Evolutionary conservation across 75 land plant species (phyloP).

Genomic region (Pseudotsuga menziesii): DNA sequence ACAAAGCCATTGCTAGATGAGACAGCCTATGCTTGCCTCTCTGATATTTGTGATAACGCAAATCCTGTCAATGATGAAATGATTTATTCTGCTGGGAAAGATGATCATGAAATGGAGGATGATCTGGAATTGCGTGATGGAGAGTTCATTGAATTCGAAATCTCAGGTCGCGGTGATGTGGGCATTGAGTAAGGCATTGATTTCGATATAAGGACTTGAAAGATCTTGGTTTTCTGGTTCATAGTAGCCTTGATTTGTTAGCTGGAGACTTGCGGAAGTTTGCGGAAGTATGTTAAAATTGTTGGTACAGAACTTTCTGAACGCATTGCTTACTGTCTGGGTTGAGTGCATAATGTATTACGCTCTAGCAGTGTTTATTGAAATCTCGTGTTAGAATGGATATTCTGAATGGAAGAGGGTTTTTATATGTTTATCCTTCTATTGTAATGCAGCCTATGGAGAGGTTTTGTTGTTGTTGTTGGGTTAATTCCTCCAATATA

Average conservation of each 20-base stretch:
- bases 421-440: no score
- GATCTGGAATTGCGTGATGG: no score
- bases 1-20: no score
- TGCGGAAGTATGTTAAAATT: conserved; percentile 6
- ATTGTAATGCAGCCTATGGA: background rate
- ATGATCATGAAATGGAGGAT: no score
- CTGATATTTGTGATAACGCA: no score
- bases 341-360: background rate
- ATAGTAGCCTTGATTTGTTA: background rate
- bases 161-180: no score
- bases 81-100: no score
- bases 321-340: conserved; percentile 1
- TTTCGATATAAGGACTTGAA: conserved; percentile 6
- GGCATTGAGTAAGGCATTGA: no score
- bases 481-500: background rate
- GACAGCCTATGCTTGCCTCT: no score
- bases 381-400: background rate
- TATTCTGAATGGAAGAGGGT: background rate
- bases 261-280: background rate
- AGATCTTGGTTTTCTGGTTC: background rate
- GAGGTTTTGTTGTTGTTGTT: background rate
- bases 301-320: conserved; percentile 8
- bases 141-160: no score
- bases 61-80: no score
- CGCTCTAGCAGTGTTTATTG: background rate